phyloP scores from a whole-genome alignment of 1,284 basidiomycete species.

The Phylloporus sp. region DNA sequence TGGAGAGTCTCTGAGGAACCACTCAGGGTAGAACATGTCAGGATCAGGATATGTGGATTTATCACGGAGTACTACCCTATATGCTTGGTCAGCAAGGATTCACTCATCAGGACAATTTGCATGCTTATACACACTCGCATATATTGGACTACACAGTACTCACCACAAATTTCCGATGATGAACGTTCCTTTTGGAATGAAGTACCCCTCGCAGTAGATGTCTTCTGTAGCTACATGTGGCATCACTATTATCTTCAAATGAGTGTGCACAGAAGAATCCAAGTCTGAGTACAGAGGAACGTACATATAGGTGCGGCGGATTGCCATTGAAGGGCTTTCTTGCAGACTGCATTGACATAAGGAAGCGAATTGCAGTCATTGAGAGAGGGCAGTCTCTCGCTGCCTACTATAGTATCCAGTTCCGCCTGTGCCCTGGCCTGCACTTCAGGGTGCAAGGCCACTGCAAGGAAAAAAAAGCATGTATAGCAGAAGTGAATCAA shows the following conservation, averaged over 20 bases:
- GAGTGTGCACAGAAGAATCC: slow-evolving; percentile 17
- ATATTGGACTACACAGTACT: neutral
- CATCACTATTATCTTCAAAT: slow-evolving; percentile 33
- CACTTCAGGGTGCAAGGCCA: slow-evolving; percentile 30
- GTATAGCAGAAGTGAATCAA: neutral
- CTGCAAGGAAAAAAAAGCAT: slow-evolving; percentile 30
- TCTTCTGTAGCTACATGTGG: slow-evolving; percentile 43
- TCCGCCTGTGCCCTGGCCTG: slow-evolving; percentile 29
- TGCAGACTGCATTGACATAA: slow-evolving; percentile 30
- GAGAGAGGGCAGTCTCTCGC: slow-evolving; percentile 23
- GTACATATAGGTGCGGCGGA: slow-evolving; percentile 18
- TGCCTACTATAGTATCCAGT: slow-evolving; percentile 28
- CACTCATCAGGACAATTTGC: neutral
- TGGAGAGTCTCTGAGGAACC: slow-evolving; percentile 25
- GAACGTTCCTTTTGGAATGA: slow-evolving; percentile 44
- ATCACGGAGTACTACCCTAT: slow-evolving; percentile 24
- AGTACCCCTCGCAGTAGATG: slow-evolving; percentile 37
- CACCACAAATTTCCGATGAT: slow-evolving; percentile 32
- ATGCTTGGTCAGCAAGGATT: neutral
- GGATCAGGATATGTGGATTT: slow-evolving; percentile 26
- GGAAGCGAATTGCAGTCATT: slow-evolving; percentile 25
- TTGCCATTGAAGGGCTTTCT: slow-evolving; percentile 32
- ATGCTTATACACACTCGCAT: neutral
- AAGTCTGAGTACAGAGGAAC: neutral
- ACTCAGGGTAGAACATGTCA: slow-evolving; percentile 25